phyloP scores from a whole-genome alignment of 805 yeast species.

The Monosporozyma solicola region DNA sequence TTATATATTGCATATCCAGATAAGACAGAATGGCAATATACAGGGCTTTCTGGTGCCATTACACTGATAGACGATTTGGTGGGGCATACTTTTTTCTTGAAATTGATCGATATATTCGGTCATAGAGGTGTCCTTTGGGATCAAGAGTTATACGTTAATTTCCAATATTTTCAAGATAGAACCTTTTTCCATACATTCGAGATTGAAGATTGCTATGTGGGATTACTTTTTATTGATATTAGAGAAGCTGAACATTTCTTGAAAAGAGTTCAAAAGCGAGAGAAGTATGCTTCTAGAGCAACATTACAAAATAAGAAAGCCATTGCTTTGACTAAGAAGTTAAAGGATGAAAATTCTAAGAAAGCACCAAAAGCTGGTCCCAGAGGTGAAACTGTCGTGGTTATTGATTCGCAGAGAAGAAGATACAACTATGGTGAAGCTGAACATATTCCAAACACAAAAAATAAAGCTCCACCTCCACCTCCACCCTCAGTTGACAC shows the following conservation, averaged over 20 bases:
- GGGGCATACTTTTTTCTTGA: slow-evolving; percentile 87
- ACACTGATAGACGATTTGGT: slow-evolving; percentile 85
- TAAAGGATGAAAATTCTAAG: slow-evolving; percentile 45
- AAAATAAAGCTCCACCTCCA: slow-evolving; percentile 36
- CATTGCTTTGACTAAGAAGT: slow-evolving; percentile 60
- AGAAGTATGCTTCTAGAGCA: slow-evolving; percentile 78
- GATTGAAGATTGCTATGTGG: slow-evolving; percentile 80
- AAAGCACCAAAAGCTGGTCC: slow-evolving; percentile 57
- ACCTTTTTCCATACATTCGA: slow-evolving; percentile 93
- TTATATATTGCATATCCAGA: slow-evolving; percentile 87
- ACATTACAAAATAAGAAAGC: slow-evolving; percentile 85
- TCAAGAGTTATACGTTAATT: slow-evolving; percentile 84
- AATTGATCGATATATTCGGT: slow-evolving; percentile 77
- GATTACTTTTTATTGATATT: slow-evolving; percentile 81
- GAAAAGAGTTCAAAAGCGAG: slow-evolving; percentile 65
- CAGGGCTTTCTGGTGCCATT: slow-evolving; percentile 85
- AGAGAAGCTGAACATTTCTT: slow-evolving; percentile 78
- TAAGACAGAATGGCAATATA: slow-evolving; percentile 69
- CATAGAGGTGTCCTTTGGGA: slow-evolving; percentile 92
- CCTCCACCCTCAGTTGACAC: slow-evolving; percentile 31
- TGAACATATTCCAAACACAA: slow-evolving; percentile 28
- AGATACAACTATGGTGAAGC: slow-evolving; percentile 21
- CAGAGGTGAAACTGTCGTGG: slow-evolving; percentile 26
- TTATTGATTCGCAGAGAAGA: slow-evolving; percentile 24
- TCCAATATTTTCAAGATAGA: slow-evolving; percentile 87